phyloP scores from a whole-genome alignment of 371 early-diverging fungal genomes.

The Syncephalastrum contaminatum region DNA sequence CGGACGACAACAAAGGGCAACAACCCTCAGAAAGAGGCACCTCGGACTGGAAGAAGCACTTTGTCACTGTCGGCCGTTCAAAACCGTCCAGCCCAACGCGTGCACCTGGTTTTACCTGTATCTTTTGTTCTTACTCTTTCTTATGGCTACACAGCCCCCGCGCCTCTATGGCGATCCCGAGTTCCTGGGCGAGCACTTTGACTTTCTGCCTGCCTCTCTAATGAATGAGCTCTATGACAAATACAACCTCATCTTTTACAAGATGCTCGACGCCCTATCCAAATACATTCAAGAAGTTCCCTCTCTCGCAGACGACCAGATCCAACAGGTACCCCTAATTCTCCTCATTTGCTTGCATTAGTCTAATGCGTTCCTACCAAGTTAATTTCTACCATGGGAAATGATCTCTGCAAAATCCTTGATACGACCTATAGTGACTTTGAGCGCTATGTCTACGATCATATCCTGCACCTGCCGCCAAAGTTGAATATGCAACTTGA shows the following conservation, averaged over 20 bases:
- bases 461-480: constrained; percentile 10
- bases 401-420: constrained; percentile 2
- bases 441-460: constrained; percentile 8
- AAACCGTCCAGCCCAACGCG: not conserved
- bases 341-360: not conserved
- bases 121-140: not conserved
- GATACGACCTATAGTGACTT: constrained; percentile 8
- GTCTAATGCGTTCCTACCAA: not conserved
- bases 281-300: not conserved
- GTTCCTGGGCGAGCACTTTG: constrained; percentile 12
- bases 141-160: not conserved
- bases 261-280: constrained; percentile 1
- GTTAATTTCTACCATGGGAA: constrained; percentile 6
- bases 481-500: constrained; percentile 2
- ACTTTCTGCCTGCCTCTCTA: constrained; percentile 6
- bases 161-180: constrained; percentile 11
- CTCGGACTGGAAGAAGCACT: not conserved
- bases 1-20: not conserved
- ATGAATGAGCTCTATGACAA: constrained; percentile 10
- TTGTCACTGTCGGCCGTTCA: not conserved
- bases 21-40: not conserved
- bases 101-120: not conserved
- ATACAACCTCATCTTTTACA: constrained; percentile 5
- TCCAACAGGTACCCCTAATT: not conserved
- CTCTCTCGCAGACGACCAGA: not conserved